Conservation (phyloP, 1,139 yeast genomes). For the Zygosaccharomyces sapae region DNA sequence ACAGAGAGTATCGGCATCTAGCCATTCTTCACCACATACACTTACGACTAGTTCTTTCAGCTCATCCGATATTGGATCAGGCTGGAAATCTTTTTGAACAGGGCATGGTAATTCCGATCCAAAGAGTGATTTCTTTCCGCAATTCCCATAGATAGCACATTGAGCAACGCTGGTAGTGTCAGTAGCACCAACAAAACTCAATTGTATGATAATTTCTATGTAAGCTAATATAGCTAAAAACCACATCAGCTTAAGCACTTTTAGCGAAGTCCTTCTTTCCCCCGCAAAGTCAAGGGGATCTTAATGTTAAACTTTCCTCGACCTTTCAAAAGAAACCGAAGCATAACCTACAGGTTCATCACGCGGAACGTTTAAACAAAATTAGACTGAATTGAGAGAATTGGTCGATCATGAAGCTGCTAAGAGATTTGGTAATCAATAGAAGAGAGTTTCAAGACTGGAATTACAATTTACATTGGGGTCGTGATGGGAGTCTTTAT, state of each 20-base stretch:
- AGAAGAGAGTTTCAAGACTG: slow-evolving; percentile 32
- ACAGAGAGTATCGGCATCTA: slow-evolving; percentile 44
- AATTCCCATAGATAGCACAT: slow-evolving; percentile 40
- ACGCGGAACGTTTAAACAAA: neutral
- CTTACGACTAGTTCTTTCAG: slow-evolving; percentile 48
- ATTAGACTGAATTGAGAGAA: neutral
- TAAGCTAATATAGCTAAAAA: neutral
- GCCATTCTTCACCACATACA: slow-evolving; percentile 72
- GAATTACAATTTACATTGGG: slow-evolving; percentile 30
- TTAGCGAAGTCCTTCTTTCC: neutral
- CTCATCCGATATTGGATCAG: slow-evolving; percentile 42
- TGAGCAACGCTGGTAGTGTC: slow-evolving; percentile 12
- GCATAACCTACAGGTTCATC: neutral
- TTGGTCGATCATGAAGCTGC: slow-evolving; percentile 20
- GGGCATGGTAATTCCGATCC: slow-evolving; percentile 82
- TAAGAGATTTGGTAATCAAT: slow-evolving; percentile 28
- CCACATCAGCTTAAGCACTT: neutral
- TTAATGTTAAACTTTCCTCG: neutral
- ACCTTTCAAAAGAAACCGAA: neutral
- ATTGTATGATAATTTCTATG: neutral
- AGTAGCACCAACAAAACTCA: neutral
- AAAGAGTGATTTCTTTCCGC: slow-evolving; percentile 79
- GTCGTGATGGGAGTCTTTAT: slow-evolving; percentile 30
- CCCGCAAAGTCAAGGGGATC: neutral
- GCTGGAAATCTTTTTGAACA: slow-evolving; percentile 35